These are phyloP conservation scores for Candida multigemmis DNA, from an alignment of 805 yeast genomes.

Conservation along the genomic window DNA sequence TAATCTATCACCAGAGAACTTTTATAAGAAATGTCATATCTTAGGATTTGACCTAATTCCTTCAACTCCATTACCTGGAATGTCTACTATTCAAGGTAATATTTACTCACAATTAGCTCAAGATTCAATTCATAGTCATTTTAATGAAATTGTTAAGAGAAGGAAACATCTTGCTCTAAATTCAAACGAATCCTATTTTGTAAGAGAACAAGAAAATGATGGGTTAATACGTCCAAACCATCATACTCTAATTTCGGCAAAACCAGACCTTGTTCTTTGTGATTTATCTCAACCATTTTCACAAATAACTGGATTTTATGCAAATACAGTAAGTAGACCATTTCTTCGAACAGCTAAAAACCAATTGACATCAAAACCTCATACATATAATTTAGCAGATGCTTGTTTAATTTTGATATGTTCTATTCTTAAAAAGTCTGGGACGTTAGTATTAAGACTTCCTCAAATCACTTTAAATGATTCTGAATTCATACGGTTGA, in stretches of 20 bases:
- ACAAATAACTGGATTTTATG: slow-evolving; percentile 28
- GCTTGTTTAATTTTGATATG: slow-evolving; percentile 25
- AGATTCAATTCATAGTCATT: slow-evolving; percentile 12
- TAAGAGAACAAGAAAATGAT: slow-evolving; percentile 12
- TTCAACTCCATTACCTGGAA: slow-evolving; percentile 73
- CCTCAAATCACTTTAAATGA: slow-evolving; percentile 15
- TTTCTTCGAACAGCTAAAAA: slow-evolving; percentile 18
- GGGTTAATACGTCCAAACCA: too few species aligned
- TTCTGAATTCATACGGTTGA: slow-evolving; percentile 17
- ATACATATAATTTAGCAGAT: slow-evolving; percentile 32
- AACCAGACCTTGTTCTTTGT: slow-evolving; percentile 27
- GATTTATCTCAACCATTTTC: slow-evolving; percentile 25
- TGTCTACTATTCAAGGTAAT: slow-evolving; percentile 77
- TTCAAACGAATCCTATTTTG: slow-evolving; percentile 14
- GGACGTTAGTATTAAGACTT: slow-evolving; percentile 22
- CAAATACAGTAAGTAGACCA: slow-evolving; percentile 27
- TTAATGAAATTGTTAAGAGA: slow-evolving; percentile 16
- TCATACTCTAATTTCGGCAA: too few species aligned
- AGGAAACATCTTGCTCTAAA: slow-evolving; percentile 5
- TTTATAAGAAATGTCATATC: slow-evolving; percentile 21
- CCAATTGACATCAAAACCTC: slow-evolving; percentile 16
- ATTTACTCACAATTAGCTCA: slow-evolving; percentile 48
- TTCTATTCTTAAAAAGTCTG: slow-evolving; percentile 16
- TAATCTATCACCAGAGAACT: slow-evolving; percentile 12
- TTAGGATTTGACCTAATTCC: slow-evolving; percentile 54